These are phyloP conservation scores for Komagataella pseudopastoris DNA, from an alignment of 805 yeast genomes.

Conservation along the genomic window DNA sequence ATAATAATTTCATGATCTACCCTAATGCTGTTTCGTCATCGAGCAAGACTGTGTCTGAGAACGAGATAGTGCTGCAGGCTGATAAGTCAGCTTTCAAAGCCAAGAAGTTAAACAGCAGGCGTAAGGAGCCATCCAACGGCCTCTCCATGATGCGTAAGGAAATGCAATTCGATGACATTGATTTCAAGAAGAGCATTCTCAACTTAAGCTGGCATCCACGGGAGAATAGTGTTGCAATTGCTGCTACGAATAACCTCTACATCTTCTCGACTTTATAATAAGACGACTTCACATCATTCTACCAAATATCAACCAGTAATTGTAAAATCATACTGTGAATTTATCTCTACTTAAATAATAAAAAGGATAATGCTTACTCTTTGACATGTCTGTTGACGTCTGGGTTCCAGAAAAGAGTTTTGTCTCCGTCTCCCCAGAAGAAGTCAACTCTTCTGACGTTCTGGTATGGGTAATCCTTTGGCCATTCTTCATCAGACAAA, in stretches of 20 bases:
- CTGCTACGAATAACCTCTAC: constrained; percentile 91
- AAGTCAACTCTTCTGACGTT: constrained; percentile 78
- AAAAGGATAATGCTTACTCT: constrained; percentile 16
- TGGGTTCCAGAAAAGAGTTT: constrained; percentile 93
- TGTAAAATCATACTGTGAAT: constrained; percentile 1
- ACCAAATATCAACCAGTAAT: neutral
- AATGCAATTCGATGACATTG: constrained; percentile 68
- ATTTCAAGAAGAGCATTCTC: constrained; percentile 86
- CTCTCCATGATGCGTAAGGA: constrained; percentile 36
- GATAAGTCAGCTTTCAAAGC: constrained; percentile 92
- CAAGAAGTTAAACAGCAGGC: constrained; percentile 42
- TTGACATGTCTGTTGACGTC: constrained; percentile 75
- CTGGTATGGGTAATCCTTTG: constrained; percentile 80
- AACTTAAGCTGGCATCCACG: constrained; percentile 98
- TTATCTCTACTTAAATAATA: neutral
- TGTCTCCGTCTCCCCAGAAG: constrained; percentile 99
- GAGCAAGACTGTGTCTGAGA: constrained; percentile 19
- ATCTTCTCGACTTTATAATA: constrained; percentile 61
- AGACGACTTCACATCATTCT: neutral
- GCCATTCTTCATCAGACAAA: constrained; percentile 85
- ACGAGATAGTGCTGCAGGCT: constrained; percentile 84
- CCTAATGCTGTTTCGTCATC: constrained; percentile 55
- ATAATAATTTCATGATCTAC: constrained; percentile 93
- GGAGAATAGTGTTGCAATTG: constrained; percentile 94
- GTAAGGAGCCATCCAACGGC: constrained; percentile 13